Percentiles rank a stretch among this genome's conserved stretches.
Conservation (phyloP, 2,329 filamentous ascomycete genomes). For the Aspergillus calidoustus region DNA sequence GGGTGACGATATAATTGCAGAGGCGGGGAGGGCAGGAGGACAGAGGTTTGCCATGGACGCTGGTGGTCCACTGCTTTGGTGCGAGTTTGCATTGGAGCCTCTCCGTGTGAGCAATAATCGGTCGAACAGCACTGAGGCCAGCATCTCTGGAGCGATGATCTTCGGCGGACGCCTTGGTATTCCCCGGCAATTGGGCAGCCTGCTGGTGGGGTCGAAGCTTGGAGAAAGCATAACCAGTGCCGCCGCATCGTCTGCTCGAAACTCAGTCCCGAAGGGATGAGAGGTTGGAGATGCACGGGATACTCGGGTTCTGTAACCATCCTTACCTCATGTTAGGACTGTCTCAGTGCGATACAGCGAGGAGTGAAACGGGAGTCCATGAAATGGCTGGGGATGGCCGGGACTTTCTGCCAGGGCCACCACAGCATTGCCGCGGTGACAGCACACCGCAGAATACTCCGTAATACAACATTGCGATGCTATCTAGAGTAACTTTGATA, state of each 20-base stretch:
- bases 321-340: background rate
- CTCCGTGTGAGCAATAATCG: background rate
- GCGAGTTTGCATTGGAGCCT: background rate
- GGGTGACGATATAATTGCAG: constrained; percentile 15
- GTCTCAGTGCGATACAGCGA: background rate
- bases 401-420: background rate
- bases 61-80: background rate
- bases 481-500: background rate
- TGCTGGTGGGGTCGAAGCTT: constrained; percentile 3
- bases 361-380: background rate
- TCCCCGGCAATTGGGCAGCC: background rate
- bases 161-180: constrained; percentile 6
- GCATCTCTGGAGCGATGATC: background rate
- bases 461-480: background rate
- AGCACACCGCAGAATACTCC: background rate
- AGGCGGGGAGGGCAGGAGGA: constrained; percentile 10
- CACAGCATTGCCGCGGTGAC: background rate
- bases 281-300: constrained; percentile 9
- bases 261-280: background rate
- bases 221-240: background rate
- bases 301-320: background rate
- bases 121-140: background rate
- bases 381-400: constrained; percentile 19
- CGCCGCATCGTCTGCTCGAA: background rate
- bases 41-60: background rate